Conservation (phyloP, 768 basidiomycete genomes). For the Mycena alexandri region DNA sequence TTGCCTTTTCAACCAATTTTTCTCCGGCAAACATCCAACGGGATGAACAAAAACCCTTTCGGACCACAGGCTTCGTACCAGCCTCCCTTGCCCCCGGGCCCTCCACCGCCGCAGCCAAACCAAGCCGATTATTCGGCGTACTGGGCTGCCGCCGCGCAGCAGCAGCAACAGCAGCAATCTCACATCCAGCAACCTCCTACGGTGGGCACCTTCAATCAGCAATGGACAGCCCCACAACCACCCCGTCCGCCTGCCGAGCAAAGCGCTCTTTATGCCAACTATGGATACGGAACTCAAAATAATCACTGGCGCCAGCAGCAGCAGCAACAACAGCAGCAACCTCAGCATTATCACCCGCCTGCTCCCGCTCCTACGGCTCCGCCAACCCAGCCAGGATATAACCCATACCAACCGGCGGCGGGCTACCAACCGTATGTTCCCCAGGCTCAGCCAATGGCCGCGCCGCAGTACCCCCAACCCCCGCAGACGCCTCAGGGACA, state of each 20-base stretch:
- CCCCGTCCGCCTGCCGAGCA: slow-evolving; percentile 82
- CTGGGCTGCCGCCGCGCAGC: slow-evolving; percentile 68
- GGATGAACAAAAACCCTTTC: slow-evolving; percentile 91
- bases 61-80: slow-evolving; percentile 79
- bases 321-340: slow-evolving; percentile 70
- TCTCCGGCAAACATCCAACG: slow-evolving; percentile 1
- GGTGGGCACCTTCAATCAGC: slow-evolving; percentile 68
- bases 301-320: slow-evolving; percentile 72
- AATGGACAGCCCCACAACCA: slow-evolving; percentile 75
- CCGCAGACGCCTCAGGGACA: slow-evolving; percentile 57
- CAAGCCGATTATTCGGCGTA: slow-evolving; percentile 84
- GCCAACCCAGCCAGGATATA: slow-evolving; percentile 73
- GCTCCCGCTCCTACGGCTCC: slow-evolving; percentile 61
- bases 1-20: slow-evolving; percentile 1
- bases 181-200: slow-evolving; percentile 63
- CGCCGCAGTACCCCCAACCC: slow-evolving; percentile 60
- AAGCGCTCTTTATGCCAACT: slow-evolving; percentile 89
- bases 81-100: slow-evolving; percentile 85
- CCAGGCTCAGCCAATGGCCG: slow-evolving; percentile 66
- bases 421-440: slow-evolving; percentile 78
- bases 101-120: slow-evolving; percentile 74
- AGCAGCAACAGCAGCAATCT: slow-evolving; percentile 49
- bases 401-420: slow-evolving; percentile 79
- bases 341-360: slow-evolving; percentile 66
- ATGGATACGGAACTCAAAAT: slow-evolving; percentile 85